A percentile compares a stretch with the other conserved stretches of the same genome.
These are phyloP conservation scores for Angomonas ambiguus DNA, from an alignment of 208 protist genomes.

Conservation along the genomic window DNA sequence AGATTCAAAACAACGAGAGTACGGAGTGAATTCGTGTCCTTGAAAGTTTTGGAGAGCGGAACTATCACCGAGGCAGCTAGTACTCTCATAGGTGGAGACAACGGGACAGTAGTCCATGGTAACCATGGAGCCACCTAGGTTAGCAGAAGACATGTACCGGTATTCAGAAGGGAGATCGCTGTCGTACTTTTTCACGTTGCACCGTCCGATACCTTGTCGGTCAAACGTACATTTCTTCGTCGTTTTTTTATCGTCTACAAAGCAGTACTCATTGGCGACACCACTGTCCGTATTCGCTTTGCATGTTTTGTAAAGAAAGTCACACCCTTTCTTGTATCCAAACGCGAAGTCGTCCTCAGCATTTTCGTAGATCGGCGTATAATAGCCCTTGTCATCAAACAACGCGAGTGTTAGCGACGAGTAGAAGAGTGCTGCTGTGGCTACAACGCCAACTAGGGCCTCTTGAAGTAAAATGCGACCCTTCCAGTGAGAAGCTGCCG, in stretches of 20 bases:
- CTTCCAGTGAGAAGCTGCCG: slow-evolving; percentile 55
- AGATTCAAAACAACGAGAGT: slow-evolving; percentile 42
- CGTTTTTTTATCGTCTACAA: slow-evolving; percentile 9
- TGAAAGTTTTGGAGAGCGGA: slow-evolving; percentile 25
- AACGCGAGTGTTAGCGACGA: slow-evolving; percentile 52
- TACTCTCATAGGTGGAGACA: slow-evolving; percentile 21
- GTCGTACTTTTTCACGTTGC: slow-evolving; percentile 25
- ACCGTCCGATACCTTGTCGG: slow-evolving; percentile 23
- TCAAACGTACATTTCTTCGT: slow-evolving; percentile 33
- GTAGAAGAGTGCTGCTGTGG: slow-evolving; percentile 26
- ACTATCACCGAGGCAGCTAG: slow-evolving; percentile 23
- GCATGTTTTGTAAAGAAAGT: slow-evolving; percentile 45
- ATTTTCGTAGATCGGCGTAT: slow-evolving; percentile 37
- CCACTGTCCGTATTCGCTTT: slow-evolving; percentile 18
- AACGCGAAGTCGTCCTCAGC: slow-evolving; percentile 39
- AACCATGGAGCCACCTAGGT: slow-evolving; percentile 20
- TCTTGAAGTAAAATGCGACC: slow-evolving; percentile 55
- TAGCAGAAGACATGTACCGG: slow-evolving; percentile 37
- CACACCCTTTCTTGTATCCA: slow-evolving; percentile 35
- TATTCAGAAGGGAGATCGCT: slow-evolving; percentile 16
- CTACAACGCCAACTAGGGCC: slow-evolving; percentile 35
- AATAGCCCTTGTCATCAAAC: slow-evolving; percentile 56
- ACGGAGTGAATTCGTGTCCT: slow-evolving; percentile 26
- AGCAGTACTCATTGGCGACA: slow-evolving; percentile 45
- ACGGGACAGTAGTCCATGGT: slow-evolving; percentile 62